These are phyloP conservation scores for Fusarium pilosicola DNA, from an alignment of 2,329 filamentous ascomycete species.

Conservation along the genomic window DNA sequence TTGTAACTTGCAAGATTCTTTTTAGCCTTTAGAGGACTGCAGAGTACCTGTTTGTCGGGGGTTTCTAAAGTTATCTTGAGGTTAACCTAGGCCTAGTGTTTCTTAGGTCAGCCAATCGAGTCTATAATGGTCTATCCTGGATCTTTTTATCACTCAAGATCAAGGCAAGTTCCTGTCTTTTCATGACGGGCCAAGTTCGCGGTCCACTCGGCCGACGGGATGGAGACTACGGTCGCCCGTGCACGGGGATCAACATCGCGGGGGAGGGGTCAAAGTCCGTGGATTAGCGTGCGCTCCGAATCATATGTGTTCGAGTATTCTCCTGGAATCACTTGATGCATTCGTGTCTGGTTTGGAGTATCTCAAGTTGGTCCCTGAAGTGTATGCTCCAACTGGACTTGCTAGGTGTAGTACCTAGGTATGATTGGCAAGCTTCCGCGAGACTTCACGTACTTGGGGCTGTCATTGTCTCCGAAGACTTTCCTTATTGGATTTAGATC, in stretches of 20 bases:
- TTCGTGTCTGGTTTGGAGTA: not conserved
- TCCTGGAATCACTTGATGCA: not conserved
- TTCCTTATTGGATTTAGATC: not conserved
- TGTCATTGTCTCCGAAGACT: not conserved
- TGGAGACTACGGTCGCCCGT: constrained; percentile 17
- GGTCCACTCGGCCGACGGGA: constrained; percentile 40
- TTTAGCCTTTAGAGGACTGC: not conserved
- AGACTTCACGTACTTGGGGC: not conserved
- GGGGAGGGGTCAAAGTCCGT: constrained; percentile 4
- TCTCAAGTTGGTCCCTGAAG: not conserved
- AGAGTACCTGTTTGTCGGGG: not conserved
- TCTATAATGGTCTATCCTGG: not conserved
- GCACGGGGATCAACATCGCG: constrained; percentile 6
- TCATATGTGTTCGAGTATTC: not conserved
- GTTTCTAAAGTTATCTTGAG: not conserved
- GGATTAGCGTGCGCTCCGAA: not conserved
- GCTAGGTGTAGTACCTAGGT: not conserved
- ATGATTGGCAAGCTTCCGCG: not conserved
- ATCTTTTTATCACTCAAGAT: not conserved
- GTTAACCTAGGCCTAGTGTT: not conserved
- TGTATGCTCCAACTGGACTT: no score
- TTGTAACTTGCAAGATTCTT: not conserved
- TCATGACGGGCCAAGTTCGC: not conserved
- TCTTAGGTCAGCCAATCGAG: not conserved
- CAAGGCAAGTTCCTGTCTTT: not conserved